phyloP scores from a whole-genome alignment of 805 yeast genomes.

The Metschnikowia baotianmanensis region DNA sequence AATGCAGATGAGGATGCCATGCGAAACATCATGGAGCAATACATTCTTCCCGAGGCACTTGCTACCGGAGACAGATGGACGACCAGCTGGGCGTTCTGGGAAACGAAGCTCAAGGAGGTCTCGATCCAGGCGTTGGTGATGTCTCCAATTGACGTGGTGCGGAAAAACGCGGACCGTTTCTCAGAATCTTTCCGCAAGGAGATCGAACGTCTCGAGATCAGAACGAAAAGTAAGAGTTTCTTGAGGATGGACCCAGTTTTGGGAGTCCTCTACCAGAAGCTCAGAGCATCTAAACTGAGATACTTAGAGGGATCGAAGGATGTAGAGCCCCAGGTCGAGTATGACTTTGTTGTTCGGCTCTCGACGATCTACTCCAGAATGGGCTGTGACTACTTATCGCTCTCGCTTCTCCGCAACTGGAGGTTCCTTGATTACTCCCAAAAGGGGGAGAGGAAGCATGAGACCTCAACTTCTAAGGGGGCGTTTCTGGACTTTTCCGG shows the following conservation, averaged over 20 bases:
- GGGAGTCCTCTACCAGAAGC: conserved; percentile 57
- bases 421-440: conserved; percentile 37
- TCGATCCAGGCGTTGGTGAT: conserved; percentile 66
- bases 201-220: conserved; percentile 13
- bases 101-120: conserved; percentile 36
- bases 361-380: conserved; percentile 70
- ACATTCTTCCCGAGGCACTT: conserved; percentile 56
- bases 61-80: conserved; percentile 74
- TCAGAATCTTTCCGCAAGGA: conserved; percentile 21
- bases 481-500: conserved; percentile 19
- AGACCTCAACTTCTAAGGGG: conserved; percentile 2
- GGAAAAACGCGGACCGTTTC: conserved; percentile 21
- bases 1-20: conserved; percentile 42
- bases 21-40: conserved; percentile 45
- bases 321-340: conserved; percentile 49
- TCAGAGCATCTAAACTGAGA: conserved; percentile 52
- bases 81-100: conserved; percentile 79
- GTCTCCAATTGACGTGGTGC: conserved; percentile 42
- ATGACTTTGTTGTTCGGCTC: conserved; percentile 58
- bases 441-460: conserved; percentile 6
- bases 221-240: conserved; percentile 34
- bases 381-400: conserved; percentile 86
- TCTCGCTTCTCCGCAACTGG: conserved; percentile 68
- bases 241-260: conserved; percentile 81
- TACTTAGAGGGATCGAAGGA: conserved; percentile 51